These are phyloP conservation scores for Sarcodon aspratus DNA, from an alignment of 768 basidiomycete species.

Conservation along the genomic window DNA sequence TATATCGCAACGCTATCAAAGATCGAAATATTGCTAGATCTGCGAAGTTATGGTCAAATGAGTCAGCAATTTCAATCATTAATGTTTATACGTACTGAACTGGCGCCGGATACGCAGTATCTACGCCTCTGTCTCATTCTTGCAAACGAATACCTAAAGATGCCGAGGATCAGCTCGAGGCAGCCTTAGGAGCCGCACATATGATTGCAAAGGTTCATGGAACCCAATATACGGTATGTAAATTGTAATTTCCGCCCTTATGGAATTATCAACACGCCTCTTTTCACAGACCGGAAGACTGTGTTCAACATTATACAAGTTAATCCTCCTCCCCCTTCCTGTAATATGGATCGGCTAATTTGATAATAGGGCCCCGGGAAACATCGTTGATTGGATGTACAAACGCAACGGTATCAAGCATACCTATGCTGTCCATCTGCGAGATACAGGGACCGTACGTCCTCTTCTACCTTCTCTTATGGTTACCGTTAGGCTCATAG, in stretches of 20 bases:
- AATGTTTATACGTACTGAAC: neutral
- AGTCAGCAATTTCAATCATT: slow-evolving; percentile 30
- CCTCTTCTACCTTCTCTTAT: neutral
- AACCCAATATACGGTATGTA: slow-evolving; percentile 37
- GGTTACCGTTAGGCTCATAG: neutral
- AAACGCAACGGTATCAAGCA: slow-evolving; percentile 44
- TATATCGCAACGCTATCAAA: slow-evolving; percentile 43
- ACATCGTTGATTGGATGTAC: slow-evolving; percentile 61
- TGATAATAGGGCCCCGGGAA: slow-evolving; percentile 36
- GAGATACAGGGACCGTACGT: slow-evolving; percentile 63
- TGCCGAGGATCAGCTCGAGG: slow-evolving; percentile 68
- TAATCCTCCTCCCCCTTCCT: slow-evolving; percentile 10
- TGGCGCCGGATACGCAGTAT: slow-evolving; percentile 32
- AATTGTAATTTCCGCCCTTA: slow-evolving; percentile 12
- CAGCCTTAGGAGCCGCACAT: slow-evolving; percentile 50
- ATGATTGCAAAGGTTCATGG: slow-evolving; percentile 47
- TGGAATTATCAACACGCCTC: slow-evolving; percentile 16
- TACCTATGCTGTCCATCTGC: slow-evolving; percentile 50
- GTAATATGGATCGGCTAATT: neutral
- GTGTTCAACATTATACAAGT: slow-evolving; percentile 33
- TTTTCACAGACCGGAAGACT: slow-evolving; percentile 29
- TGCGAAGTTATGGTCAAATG: slow-evolving; percentile 79
- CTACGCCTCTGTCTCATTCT: slow-evolving; percentile 67
- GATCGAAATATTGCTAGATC: slow-evolving; percentile 57
- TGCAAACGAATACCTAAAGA: slow-evolving; percentile 54